Base-by-base conservation (phyloP, 805 yeast genomes). In the Sugiyamaella boreocaroliniensis region DNA sequence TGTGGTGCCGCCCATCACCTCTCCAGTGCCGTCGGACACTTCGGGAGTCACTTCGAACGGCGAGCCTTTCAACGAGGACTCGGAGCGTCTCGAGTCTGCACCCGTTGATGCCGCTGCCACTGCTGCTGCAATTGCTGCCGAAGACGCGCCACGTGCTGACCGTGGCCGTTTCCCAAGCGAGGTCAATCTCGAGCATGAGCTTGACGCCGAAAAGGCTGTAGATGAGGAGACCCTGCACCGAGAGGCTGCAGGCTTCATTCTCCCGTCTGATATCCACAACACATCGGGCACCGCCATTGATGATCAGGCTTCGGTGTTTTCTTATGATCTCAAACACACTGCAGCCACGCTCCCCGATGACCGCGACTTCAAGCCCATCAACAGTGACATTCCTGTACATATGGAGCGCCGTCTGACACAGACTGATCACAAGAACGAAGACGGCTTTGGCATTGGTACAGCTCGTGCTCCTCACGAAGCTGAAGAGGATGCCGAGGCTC, bases 341-440 rank as follows among this genome's bases (percentile, higher is more conserved):
- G 59, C 62, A 51, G 58, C 63, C 19, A 66, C 71, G 4, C 54
- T 58, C 34, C 61, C 61, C 20, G 63, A 63, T 20, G 66, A 59
- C 47, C 54, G 58, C 37, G 65, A 63, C 52, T 64, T 64, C 55
- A 53, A 61, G 52, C 71, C 71, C 14, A 66, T 58, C 16, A 61
- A 56, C 43, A 50, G 64, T 19, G 61, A 58, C 19, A 40, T 61
- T 11, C 64, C 69, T 29, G 66, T 67, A 2, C 49, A 58, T 26
- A 57, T 64, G 11, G 71, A 68, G 58, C 67, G 71, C 19, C 60
- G 65, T 15, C 57, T 68, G 34, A 64, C 70, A 16, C 58, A 53
- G 55, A 64, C 71, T 15, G 48, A 58, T 46, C 70, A 68, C 59
- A 60, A 64, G 55, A 58, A 58, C n/a, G 69, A 66, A 47, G 59